Conservation (phyloP, 202 grass and related monocot species). For the Elaeis oleifera region DNA sequence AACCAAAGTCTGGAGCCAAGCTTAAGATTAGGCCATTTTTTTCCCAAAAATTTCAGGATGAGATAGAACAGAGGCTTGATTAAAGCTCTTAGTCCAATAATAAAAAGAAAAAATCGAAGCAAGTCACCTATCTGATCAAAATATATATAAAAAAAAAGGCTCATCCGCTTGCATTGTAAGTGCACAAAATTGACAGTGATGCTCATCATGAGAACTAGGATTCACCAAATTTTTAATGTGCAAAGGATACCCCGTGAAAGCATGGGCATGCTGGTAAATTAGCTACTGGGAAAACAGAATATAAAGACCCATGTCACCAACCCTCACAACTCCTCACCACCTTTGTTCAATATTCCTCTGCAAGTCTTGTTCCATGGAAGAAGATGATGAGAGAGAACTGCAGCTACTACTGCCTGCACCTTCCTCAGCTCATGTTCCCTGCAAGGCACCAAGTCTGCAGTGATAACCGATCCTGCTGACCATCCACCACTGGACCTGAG, state of each 20-base stretch:
- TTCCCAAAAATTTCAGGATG: no score
- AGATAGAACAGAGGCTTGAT: no score
- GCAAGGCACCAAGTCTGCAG: background rate
- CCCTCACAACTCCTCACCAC: background rate
- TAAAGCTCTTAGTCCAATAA: no score
- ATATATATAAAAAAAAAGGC: no score
- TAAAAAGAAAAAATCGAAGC: no score
- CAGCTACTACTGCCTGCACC: slow-evolving; percentile 48
- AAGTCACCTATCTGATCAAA: no score
- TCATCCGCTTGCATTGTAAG: no score
- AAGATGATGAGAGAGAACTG: slow-evolving; percentile 36
- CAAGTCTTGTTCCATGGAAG: slow-evolving; percentile 52
- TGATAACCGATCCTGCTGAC: slow-evolving; percentile 7
- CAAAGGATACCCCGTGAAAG: background rate
- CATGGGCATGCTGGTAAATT: slow-evolving; percentile 10
- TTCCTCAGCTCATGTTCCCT: slow-evolving; percentile 6
- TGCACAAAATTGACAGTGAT: background rate
- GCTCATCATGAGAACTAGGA: no score
- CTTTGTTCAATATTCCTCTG: background rate
- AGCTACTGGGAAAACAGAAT: background rate
- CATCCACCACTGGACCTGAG: slow-evolving; percentile 51
- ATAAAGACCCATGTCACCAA: background rate
- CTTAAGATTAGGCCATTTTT: no score
- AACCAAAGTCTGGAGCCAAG: no score
- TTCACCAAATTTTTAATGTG: background rate